These are phyloP conservation scores for Trichoderma guizhouense DNA, from an alignment of 2,329 filamentous ascomycete genomes.

Conservation along the genomic window DNA sequence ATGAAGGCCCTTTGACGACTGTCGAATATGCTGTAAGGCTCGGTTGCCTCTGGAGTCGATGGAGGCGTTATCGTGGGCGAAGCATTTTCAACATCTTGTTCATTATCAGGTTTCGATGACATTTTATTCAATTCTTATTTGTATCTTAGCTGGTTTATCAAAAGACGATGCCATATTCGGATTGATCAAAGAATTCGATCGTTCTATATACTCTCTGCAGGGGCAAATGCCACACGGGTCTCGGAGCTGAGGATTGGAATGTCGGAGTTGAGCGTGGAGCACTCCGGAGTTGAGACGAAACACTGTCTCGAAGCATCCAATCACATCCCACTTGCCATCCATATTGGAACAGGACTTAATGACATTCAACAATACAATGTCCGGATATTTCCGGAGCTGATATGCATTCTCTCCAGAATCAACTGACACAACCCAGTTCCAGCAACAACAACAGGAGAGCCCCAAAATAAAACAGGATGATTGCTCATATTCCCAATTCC, in stretches of 20 bases:
- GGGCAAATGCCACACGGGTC: background rate
- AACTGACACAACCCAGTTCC: background rate
- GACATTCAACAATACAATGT: background rate
- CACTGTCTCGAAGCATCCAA: background rate
- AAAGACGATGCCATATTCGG: background rate
- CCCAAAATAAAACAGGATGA: background rate
- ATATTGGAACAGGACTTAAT: background rate
- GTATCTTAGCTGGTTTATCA: no score
- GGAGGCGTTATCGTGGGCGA: background rate
- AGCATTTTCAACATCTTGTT: background rate
- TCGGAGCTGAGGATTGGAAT: background rate
- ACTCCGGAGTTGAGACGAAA: background rate
- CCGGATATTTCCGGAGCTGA: background rate
- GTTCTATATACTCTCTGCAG: background rate
- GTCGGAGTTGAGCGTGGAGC: conserved; percentile 4
- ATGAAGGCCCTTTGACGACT: conserved; percentile 47
- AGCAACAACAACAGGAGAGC: background rate
- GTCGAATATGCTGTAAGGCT: conserved; percentile 50
- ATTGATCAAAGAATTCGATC: background rate
- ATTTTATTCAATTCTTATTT: background rate
- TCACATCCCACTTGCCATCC: background rate
- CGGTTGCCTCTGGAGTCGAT: background rate
- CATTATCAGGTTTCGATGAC: background rate
- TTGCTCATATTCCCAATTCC: background rate
- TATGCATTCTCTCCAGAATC: background rate